Percentiles rank a stretch among this genome's conserved stretches.
These are phyloP conservation scores for Pinus taeda DNA, from an alignment of 75 land plant species.

Conservation along the genomic window DNA sequence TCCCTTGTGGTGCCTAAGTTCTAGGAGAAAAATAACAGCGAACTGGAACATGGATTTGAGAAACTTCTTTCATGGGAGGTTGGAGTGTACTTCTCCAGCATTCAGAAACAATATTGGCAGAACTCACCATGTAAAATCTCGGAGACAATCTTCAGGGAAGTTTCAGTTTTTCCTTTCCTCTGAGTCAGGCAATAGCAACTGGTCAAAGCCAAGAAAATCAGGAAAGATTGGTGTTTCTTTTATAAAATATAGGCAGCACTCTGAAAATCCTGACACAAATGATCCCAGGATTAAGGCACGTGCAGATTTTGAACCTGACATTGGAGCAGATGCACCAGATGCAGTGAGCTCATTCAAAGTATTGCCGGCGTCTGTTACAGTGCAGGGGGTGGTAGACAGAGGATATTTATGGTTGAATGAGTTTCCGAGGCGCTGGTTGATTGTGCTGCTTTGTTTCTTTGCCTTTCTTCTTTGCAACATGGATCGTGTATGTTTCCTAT, in stretches of 20 bases:
- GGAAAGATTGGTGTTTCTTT: neutral
- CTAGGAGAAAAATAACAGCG: neutral
- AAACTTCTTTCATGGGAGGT: constrained; percentile 3
- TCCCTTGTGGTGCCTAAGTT: neutral
- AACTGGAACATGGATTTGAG: neutral
- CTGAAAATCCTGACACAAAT: neutral
- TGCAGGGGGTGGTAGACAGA: constrained; percentile 8
- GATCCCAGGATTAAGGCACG: constrained; percentile 10
- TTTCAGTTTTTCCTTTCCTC: constrained; percentile 4
- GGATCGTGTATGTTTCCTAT: constrained; percentile 68
- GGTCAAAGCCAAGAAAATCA: constrained; percentile 4
- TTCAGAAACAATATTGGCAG: neutral
- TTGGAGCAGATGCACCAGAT: constrained; percentile 11
- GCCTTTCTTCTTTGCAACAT: constrained; percentile 96
- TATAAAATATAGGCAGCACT: neutral
- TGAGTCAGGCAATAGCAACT: constrained; percentile 2
- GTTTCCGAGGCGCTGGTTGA: constrained; percentile 85
- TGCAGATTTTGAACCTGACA: constrained; percentile 9
- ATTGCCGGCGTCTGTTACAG: neutral
- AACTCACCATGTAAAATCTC: neutral
- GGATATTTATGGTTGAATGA: constrained; percentile 36
- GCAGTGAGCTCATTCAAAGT: constrained; percentile 8
- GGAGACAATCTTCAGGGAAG: constrained; percentile 1
- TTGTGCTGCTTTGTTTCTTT: constrained; percentile 83
- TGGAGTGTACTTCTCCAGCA: neutral